phyloP scores from a whole-genome alignment of 2,329 filamentous ascomycete genomes.

The Fusarium poae region DNA sequence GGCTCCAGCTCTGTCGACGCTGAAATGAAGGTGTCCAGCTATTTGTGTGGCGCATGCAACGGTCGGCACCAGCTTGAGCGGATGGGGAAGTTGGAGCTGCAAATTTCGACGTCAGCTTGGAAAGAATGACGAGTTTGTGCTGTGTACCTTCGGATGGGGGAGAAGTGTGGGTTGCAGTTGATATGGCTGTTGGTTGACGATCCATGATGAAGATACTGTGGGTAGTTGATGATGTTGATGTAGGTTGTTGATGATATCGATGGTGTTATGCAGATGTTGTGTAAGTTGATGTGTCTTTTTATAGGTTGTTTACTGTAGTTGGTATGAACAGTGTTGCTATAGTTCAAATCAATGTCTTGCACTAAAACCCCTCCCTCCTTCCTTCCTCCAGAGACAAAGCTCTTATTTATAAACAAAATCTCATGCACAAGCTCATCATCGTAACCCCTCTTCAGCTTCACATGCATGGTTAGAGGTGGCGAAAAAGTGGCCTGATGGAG shows the following conservation, averaged over 20 bases:
- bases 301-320: background rate
- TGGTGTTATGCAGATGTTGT: no score
- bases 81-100: slow-evolving; percentile 34
- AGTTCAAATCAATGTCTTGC: slow-evolving; percentile 15
- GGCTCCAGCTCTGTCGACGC: slow-evolving; percentile 65
- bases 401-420: slow-evolving; percentile 15
- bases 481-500: slow-evolving; percentile 15
- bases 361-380: slow-evolving; percentile 3
- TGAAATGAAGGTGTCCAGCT: slow-evolving; percentile 61
- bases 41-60: slow-evolving; percentile 53
- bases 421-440: slow-evolving; percentile 2
- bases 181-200: slow-evolving; percentile 35
- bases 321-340: slow-evolving; percentile 25
- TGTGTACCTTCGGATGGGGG: slow-evolving; percentile 28
- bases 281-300: background rate
- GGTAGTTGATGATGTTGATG: no score
- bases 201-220: slow-evolving; percentile 23
- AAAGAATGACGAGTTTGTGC: background rate
- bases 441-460: slow-evolving; percentile 23
- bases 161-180: slow-evolving; percentile 26
- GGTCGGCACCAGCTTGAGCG: slow-evolving; percentile 49
- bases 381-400: background rate
- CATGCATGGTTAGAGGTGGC: slow-evolving; percentile 20
- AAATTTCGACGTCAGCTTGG: slow-evolving; percentile 20
- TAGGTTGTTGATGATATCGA: background rate